Evolutionary conservation across 2,329 filamentous ascomycete genomes (phyloP), one percentile per base, ranked within the genome.

Genomic region (Metarhizium rileyi): DNA sequence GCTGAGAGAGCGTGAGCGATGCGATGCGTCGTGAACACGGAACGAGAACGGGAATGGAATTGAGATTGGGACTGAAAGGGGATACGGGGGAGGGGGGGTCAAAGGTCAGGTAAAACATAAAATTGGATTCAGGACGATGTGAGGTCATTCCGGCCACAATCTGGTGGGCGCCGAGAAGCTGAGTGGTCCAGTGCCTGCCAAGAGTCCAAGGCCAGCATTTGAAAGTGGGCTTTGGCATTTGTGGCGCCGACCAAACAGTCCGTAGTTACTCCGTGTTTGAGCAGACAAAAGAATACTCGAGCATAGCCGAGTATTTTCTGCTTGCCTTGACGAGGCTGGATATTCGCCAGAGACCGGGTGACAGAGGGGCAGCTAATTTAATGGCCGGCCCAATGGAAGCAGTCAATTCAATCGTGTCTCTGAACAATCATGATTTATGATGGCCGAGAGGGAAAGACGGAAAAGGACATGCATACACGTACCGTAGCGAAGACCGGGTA

Each of bases 111-210:
- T n/a, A n/a, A n/a, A n/a, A n/a, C n/a, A n/a, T n/a, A n/a, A n/a
- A 40, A 38, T 23, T 27, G 9, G 10, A n/a, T 35, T 22, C 16
- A 20, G 33, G 42, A 49, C 6, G 8, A 38, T 26, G 38, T 46
- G 44, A 50, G 38, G 48, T 38, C 44, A 50, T 50, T 38, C 38
- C 44, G 16, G 30, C 30, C 30, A 16, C 30, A 33, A 12, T 5
- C 30, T 16, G 27, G 27, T 44, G 36, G 14, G 28, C 38, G 41
- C 38, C 9, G 7, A 7, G 33, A 42, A 3, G 35, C 45, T 49
- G 48, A 49, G 30, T 49, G 48, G 48, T 28, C 26, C 27, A 28
- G 5, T 28, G 27, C 27, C 27, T 28, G 27, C 27, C 27, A n/a
- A n/a, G n/a, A n/a, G n/a, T n/a, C n/a, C n/a, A n/a, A n/a, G n/a